Evolutionary conservation across 768 basidiomycete species (phyloP).

Genomic region (Kwoniella pini): DNA sequence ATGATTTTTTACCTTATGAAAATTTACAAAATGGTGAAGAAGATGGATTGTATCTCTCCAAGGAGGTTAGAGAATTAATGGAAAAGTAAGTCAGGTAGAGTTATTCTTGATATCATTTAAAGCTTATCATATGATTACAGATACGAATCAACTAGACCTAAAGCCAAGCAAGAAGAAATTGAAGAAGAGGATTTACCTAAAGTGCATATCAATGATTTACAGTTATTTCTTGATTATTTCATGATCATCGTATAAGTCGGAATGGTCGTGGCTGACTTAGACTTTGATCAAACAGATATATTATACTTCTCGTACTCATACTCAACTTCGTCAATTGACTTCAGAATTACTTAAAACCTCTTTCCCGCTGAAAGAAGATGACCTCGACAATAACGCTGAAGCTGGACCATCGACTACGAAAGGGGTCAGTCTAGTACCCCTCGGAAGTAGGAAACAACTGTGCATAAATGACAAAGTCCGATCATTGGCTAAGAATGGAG

Average conservation of each 20-base stretch:
- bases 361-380: slow-evolving; percentile 52
- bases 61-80: slow-evolving; percentile 77
- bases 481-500: slow-evolving; percentile 62
- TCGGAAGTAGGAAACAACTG: slow-evolving; percentile 86
- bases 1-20: slow-evolving; percentile 70
- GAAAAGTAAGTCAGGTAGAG: slow-evolving; percentile 62
- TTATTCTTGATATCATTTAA: background rate
- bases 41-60: slow-evolving; percentile 64
- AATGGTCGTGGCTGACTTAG: background rate
- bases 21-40: slow-evolving; percentile 56
- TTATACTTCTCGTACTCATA: slow-evolving; percentile 94
- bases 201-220: slow-evolving; percentile 18
- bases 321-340: slow-evolving; percentile 86
- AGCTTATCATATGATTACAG: slow-evolving; percentile 4
- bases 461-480: slow-evolving; percentile 85
- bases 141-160: slow-evolving; percentile 37
- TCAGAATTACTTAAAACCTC: slow-evolving; percentile 76
- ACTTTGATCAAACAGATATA: slow-evolving; percentile 61
- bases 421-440: slow-evolving; percentile 67
- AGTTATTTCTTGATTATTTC: too few species aligned
- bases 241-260: too few species aligned
- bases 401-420: slow-evolving; percentile 1
- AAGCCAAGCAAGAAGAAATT: slow-evolving; percentile 28
- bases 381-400: background rate
- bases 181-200: slow-evolving; percentile 52